Evolutionary conservation across 306 rosid species (phyloP), one percentile per base, ranked within the genome.

Genomic region (Crotalaria pallida): DNA sequence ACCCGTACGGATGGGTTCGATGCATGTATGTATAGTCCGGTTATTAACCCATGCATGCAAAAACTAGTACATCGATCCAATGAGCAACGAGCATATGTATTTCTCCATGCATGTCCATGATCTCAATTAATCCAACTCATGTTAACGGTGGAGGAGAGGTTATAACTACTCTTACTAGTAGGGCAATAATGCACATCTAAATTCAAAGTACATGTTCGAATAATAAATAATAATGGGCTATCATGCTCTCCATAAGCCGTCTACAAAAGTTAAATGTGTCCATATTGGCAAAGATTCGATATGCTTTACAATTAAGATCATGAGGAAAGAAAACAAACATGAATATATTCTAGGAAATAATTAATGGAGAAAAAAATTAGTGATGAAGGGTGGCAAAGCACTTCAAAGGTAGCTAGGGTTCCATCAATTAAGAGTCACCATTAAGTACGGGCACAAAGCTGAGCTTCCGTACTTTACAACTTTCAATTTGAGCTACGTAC

Each of bases 301-400:
- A 27, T 43, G 65, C 58, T 74, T 73, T 73, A 51, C 24, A 38
- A 34, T 10, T 73, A 50, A 50, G 58, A 52, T 63, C 43, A 40
- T 15, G 55, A 26, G 63, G 31, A n/a, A 43, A 9, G 9, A 21
- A 12, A 34, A 23, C 12, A 43, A 23, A 23, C n/a, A 23, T 38
- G 27, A 38, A 24, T 38, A 41, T 10, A 12, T 13, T 61, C 33
- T 61, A 33, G 26, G 11, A 62, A 19, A 22, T 24, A 55, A 23
- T 26, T 38, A 26, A 56, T 40, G 61, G 18, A 24, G 17, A 12
- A 56, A 24, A 56, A 11, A 56, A 56, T 24, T 26, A 24, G 18
- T 45, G 24, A 24, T 45, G 24, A 24, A 26, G 1, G 2, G 43
- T 65, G n/a, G n/a, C 62, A n/a, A 13, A 27, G 26, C 19, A 29